Percentiles rank a stretch among this genome's conserved stretches.
Conservation (phyloP, 1,284 basidiomycete species). For the Heterobasidion irregulare region DNA sequence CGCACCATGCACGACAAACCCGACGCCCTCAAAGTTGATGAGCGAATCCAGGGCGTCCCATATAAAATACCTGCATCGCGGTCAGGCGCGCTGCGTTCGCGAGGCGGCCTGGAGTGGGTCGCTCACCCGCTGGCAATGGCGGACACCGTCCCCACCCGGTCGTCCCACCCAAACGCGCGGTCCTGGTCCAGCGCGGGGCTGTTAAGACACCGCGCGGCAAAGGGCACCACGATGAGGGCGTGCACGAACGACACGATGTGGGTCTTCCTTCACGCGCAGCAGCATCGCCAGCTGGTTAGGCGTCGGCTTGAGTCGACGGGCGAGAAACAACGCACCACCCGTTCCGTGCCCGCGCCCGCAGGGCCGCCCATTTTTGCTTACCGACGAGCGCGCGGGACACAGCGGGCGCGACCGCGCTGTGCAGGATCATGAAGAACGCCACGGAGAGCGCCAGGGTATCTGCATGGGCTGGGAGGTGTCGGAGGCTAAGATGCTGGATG, state of each 20-base stretch:
- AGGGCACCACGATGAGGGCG: slow-evolving; percentile 40
- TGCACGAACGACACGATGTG: slow-evolving; percentile 52
- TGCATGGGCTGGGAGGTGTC: slow-evolving; percentile 47
- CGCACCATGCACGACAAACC: slow-evolving; percentile 62
- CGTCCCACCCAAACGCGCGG: slow-evolving; percentile 51
- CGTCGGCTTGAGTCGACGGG: neutral
- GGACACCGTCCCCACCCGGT: slow-evolving; percentile 34
- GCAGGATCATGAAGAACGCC: slow-evolving; percentile 37
- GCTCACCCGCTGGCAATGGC: slow-evolving; percentile 49
- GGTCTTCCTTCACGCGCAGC: slow-evolving; percentile 23
- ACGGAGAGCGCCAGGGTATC: slow-evolving; percentile 60
- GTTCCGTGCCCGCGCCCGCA: slow-evolving; percentile 33
- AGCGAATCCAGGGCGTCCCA: slow-evolving; percentile 57
- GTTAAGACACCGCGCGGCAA: slow-evolving; percentile 33
- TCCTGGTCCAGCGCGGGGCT: slow-evolving; percentile 33
- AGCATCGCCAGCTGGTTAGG: too few relatives aligned
- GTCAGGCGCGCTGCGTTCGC: too few relatives aligned
- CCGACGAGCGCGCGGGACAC: slow-evolving; percentile 29
- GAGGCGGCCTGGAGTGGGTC: neutral
- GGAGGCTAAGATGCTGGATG: slow-evolving; percentile 12
- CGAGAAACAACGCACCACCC: slow-evolving; percentile 35
- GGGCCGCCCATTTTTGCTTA: slow-evolving; percentile 28
- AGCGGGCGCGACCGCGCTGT: slow-evolving; percentile 41
- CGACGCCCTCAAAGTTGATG: slow-evolving; percentile 43
- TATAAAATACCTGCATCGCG: slow-evolving; percentile 39